Percentiles rank a stretch among this genome's conserved stretches.
phyloP scores from a whole-genome alignment of 2,329 filamentous ascomycete genomes.

The Exophiala lecanii-corni region DNA sequence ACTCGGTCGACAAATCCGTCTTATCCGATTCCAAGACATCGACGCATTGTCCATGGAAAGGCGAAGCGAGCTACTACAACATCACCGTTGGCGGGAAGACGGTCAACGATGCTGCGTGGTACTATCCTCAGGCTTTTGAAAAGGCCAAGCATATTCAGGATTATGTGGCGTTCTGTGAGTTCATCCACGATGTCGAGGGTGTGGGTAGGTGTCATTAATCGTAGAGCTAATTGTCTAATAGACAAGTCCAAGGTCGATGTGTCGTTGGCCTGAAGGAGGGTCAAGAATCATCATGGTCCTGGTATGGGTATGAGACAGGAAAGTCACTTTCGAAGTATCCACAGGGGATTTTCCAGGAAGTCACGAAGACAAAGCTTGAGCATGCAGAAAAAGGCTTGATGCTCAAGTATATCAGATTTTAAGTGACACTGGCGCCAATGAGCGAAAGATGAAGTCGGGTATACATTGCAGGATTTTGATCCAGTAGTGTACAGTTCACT shows the following conservation, averaged over 20 bases:
- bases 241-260: conserved; percentile 19
- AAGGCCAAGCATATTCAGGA: conserved; percentile 49
- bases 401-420: too few relatives aligned
- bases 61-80: conserved; percentile 54
- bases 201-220: conserved; percentile 2
- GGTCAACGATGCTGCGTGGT: conserved; percentile 55
- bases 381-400: too few relatives aligned
- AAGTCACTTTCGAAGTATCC: too few relatives aligned
- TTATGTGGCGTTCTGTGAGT: conserved; percentile 56
- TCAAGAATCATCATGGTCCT: too few relatives aligned
- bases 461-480: too few relatives aligned
- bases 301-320: too few relatives aligned
- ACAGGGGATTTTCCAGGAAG: too few relatives aligned
- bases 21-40: conserved; percentile 44
- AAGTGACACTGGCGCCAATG: too few relatives aligned
- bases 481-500: too few relatives aligned
- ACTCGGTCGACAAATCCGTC: conserved; percentile 39
- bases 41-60: conserved; percentile 56
- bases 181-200: background rate
- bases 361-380: too few relatives aligned
- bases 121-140: conserved; percentile 50
- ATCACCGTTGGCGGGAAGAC: conserved; percentile 47
- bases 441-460: too few relatives aligned
- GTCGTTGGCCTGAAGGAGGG: background rate
- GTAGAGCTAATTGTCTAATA: background rate